These are phyloP conservation scores for Rosa rugosa DNA, from an alignment of 306 rosid species.

Conservation along the genomic window DNA sequence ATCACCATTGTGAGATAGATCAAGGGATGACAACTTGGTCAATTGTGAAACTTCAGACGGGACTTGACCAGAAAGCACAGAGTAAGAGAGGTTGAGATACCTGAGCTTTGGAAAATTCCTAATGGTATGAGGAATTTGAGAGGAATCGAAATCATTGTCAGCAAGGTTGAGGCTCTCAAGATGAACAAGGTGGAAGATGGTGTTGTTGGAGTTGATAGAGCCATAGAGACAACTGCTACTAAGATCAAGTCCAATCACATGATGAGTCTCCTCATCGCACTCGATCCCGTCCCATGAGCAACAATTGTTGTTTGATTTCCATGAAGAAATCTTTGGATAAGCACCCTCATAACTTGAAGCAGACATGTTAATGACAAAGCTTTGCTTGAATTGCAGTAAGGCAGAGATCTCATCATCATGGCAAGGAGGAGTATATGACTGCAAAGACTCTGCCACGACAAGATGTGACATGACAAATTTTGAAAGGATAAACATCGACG, in stretches of 20 bases:
- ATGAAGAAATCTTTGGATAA: no score
- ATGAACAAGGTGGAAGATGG: neutral
- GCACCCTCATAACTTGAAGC: neutral
- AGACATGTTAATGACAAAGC: neutral
- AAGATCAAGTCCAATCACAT: no score
- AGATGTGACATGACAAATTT: neutral
- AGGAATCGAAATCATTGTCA: neutral
- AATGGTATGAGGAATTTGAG: neutral
- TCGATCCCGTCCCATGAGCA: no score
- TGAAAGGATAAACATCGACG: neutral
- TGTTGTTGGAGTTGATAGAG: neutral
- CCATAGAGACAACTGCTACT: neutral
- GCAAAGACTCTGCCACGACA: neutral
- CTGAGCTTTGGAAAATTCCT: neutral
- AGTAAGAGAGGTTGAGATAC: slow-evolving; percentile 1
- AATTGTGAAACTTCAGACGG: neutral
- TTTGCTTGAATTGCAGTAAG: slow-evolving; percentile 23
- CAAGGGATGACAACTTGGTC: slow-evolving; percentile 1
- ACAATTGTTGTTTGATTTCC: no score
- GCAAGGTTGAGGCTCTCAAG: slow-evolving; percentile 7
- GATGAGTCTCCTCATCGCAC: no score
- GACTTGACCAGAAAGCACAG: neutral
- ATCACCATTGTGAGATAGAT: neutral
- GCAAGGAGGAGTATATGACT: slow-evolving; percentile 1
- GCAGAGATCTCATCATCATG: neutral